phyloP scores from a whole-genome alignment of 768 basidiomycete genomes.

The Rhizopogon sp. region DNA sequence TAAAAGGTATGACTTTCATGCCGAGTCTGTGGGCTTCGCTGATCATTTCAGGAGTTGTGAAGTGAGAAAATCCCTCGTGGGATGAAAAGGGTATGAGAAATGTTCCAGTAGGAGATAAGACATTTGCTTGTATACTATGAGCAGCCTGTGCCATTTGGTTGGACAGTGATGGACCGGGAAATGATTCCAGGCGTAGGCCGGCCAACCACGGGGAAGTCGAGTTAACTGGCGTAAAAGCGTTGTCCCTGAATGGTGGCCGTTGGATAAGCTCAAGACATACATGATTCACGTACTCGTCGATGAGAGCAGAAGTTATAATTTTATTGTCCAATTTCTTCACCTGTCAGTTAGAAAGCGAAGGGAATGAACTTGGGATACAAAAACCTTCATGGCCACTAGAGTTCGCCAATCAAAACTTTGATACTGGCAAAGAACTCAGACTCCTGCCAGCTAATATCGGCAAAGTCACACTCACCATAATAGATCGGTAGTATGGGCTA shows the following conservation, averaged over 20 bases:
- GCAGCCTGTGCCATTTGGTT: constrained; percentile 68
- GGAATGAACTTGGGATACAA: background rate
- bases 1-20: constrained; percentile 68
- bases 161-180: constrained; percentile 55
- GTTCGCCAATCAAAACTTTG: constrained; percentile 86
- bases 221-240: constrained; percentile 35
- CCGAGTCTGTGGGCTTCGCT: constrained; percentile 58
- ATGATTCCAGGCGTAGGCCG: constrained; percentile 57
- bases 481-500: constrained; percentile 57
- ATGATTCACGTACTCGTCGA: constrained; percentile 46
- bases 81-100: constrained; percentile 34
- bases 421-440: constrained; percentile 38
- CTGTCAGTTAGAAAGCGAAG: background rate
- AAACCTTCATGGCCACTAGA: constrained; percentile 66
- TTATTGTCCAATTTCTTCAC: constrained; percentile 44
- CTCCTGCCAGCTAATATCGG: background rate
- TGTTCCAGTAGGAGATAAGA: constrained; percentile 58
- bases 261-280: background rate
- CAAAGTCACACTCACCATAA: constrained; percentile 44
- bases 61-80: constrained; percentile 42
- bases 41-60: constrained; percentile 68
- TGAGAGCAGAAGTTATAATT: constrained; percentile 58
- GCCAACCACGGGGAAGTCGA: constrained; percentile 62
- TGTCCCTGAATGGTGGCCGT: constrained; percentile 26
- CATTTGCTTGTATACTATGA: constrained; percentile 52